Conservation (phyloP, 2,329 filamentous ascomycete species). For the Diplodia seriata region DNA sequence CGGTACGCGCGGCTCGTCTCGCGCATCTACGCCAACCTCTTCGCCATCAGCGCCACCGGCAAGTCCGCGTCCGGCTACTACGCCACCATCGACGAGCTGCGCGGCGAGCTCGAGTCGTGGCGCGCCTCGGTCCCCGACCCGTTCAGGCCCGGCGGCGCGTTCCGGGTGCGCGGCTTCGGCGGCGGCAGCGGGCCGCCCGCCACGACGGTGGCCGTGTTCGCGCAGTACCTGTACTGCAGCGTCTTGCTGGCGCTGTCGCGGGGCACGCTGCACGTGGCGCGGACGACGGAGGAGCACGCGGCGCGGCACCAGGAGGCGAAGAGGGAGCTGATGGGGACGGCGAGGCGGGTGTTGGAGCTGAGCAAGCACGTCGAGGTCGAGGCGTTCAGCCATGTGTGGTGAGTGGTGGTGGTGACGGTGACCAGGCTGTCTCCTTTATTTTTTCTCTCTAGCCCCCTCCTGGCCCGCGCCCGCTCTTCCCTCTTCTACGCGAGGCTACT, state of each 20-base stretch:
- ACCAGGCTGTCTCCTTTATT: background rate
- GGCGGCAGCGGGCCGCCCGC: conserved; percentile 32
- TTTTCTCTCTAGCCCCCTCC: background rate
- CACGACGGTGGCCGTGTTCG: conserved; percentile 39
- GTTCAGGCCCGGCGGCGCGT: conserved; percentile 43
- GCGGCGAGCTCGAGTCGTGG: conserved; percentile 45
- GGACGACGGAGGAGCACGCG: conserved; percentile 19
- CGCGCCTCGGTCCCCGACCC: conserved; percentile 40
- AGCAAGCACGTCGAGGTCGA: conserved; percentile 45
- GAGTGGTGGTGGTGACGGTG: background rate
- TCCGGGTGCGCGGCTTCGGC: conserved; percentile 35
- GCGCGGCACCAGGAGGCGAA: conserved; percentile 36
- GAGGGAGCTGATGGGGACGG: conserved; percentile 42
- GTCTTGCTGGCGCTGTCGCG: conserved; percentile 44
- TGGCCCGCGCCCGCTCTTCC: no score
- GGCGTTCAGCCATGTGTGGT: conserved; percentile 47
- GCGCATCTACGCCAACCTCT: conserved; percentile 44
- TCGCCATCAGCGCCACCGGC: conserved; percentile 42
- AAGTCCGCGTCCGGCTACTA: conserved; percentile 34
- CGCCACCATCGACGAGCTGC: conserved; percentile 38
- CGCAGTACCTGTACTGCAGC: conserved; percentile 44
- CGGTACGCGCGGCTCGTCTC: conserved; percentile 46
- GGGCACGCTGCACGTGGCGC: conserved; percentile 40
- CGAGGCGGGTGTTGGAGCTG: conserved; percentile 46
- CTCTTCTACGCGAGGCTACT: no score